Evolutionary conservation across 805 yeast genomes (phyloP).

Genomic region (Candida chauliodis): DNA sequence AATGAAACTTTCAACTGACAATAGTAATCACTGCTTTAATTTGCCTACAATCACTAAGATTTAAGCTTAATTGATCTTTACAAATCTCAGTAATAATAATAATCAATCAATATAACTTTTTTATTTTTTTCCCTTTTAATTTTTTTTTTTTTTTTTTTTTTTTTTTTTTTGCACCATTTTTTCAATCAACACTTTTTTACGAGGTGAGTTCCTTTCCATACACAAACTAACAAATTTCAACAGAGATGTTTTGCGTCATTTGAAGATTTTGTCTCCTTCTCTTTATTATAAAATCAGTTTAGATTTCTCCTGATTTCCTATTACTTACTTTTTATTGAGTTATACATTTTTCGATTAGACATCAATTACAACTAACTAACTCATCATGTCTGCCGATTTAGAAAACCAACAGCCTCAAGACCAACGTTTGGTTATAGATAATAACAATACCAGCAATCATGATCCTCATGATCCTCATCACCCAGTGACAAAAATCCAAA

Average conservation of each 20-base stretch:
- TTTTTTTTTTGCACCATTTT: conserved; percentile 1
- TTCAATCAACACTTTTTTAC: not conserved
- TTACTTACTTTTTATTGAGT: too few species aligned
- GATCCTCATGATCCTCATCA: conserved; percentile 9
- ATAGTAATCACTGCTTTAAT: too few species aligned
- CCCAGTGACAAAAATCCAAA: conserved; percentile 27
- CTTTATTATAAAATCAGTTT: not conserved
- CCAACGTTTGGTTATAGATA: conserved; percentile 21
- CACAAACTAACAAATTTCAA: too few species aligned
- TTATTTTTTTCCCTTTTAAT: not conserved
- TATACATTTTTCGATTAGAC: not conserved
- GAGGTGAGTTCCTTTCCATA: too few species aligned
- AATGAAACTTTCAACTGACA: too few species aligned
- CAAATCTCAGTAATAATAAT: too few species aligned
- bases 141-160: not conserved
- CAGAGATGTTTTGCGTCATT: not conserved
- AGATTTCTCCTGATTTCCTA: not conserved
- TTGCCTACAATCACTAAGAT: too few species aligned
- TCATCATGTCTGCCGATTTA: conserved; percentile 28
- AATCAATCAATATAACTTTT: not conserved
- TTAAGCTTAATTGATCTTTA: too few species aligned
- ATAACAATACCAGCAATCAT: conserved; percentile 6
- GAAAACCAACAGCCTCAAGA: conserved; percentile 34
- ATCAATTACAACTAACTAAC: not conserved
- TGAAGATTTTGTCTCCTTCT: not conserved